Evolutionary conservation across 2,329 filamentous ascomycete genomes (phyloP).

Genomic region (Cordyceps javanica): DNA sequence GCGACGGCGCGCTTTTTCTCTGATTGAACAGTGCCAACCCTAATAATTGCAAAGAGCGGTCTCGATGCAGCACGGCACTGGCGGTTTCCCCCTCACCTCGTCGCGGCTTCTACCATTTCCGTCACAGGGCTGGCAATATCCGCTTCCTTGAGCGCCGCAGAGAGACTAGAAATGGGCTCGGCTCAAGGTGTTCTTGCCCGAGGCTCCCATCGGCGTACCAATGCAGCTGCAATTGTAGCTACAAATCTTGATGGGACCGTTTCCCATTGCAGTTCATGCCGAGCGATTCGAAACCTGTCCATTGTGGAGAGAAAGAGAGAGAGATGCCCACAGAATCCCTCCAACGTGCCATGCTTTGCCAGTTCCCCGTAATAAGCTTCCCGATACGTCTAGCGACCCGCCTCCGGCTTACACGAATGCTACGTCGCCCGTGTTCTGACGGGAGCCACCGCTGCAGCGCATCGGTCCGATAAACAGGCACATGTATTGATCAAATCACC

Average conservation of each 20-base stretch:
- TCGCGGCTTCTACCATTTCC: not conserved
- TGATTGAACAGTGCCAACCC: no score
- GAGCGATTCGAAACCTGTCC: not conserved
- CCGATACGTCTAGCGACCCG: not conserved
- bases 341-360: not conserved
- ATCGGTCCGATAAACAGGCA: conserved; percentile 3
- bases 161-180: not conserved
- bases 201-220: not conserved
- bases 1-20: no score
- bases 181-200: not conserved
- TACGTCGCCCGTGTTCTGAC: not conserved
- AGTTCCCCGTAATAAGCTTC: conserved; percentile 4
- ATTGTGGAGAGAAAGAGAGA: not conserved
- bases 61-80: not conserved
- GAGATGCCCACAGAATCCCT: not conserved
- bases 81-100: no score
- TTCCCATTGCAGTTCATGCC: not conserved
- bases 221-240: not conserved
- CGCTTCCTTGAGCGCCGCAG: not conserved
- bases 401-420: conserved; percentile 2
- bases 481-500: not conserved
- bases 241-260: no score
- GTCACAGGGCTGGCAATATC: not conserved
- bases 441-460: not conserved
- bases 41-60: no score